Base-by-base conservation (phyloP, 2,329 filamentous ascomycete genomes). In the Boeremia lycopersici region DNA sequence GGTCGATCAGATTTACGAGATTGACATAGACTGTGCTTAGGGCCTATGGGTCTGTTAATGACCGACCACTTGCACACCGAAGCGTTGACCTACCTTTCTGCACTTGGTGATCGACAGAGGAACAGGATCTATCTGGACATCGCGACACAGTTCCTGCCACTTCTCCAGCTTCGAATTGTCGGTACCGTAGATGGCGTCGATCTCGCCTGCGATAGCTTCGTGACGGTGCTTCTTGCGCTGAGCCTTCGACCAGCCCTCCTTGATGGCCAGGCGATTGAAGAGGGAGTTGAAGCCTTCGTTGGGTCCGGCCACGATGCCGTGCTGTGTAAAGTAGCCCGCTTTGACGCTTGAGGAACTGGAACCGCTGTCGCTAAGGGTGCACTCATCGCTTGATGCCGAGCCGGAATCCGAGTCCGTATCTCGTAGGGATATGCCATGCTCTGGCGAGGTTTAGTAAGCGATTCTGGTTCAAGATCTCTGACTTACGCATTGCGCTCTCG, bases 121-220 rank as follows among this genome's bases (percentile, higher is more conserved):
- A 6, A 53, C 13, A 19, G 53, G 57, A 0, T 49, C 36, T 6
- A 69, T 59, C 15, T 39, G 35, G 26, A 66, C 56, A 7, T 64
- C 57, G 2, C 34, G 26, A 51, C 68, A 70, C 28, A 70, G 34
- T 11, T 62, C 40, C 35, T 70, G 65, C 61, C 63, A 70, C 6
- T 50, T 53, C 39, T 61, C 51, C 9, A 70, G 48, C 15, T 57
- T 63, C 7, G 17, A 52, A 1, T 35, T n/a, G 29, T 56, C 45
- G 4, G 17, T 41, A 2, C 61, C 63, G 29, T 62, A 64, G 19
- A 56, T 31, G 1, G 19, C 28, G 3, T 46, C 36, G 17, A 69
- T 56, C 41, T 68, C 60, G 19, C 25, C 51, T 11, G 44, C 39
- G 34, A 53, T 48, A 12, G 48, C 48, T 9, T 56, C 53, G 5